These are phyloP conservation scores for Fusarium siculi DNA, from an alignment of 2,329 filamentous ascomycete species.

Conservation along the genomic window DNA sequence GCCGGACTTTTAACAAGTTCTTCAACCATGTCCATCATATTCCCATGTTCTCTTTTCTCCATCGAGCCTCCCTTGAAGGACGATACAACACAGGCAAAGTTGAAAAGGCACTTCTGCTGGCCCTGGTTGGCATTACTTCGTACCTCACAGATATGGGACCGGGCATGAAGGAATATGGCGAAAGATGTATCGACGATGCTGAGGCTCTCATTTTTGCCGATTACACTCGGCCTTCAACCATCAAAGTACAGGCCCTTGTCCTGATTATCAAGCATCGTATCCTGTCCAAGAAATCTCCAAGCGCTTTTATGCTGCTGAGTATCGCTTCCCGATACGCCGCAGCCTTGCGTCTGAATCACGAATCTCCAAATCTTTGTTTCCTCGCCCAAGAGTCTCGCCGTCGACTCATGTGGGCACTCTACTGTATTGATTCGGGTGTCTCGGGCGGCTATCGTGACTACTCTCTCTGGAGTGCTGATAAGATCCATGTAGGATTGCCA, in stretches of 20 bases:
- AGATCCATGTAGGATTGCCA: conserved; percentile 55
- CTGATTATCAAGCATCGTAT: conserved; percentile 58
- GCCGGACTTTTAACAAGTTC: conserved; percentile 66
- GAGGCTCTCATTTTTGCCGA: conserved; percentile 63
- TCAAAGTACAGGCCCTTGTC: conserved; percentile 62
- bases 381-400: conserved; percentile 56
- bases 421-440: conserved; percentile 55
- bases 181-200: conserved; percentile 65
- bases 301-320: conserved; percentile 58
- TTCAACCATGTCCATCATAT: conserved; percentile 70
- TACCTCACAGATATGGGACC: conserved; percentile 65
- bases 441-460: conserved; percentile 58
- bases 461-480: conserved; percentile 55
- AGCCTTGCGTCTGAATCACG: conserved; percentile 57
- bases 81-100: conserved; percentile 67
- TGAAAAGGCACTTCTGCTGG: conserved; percentile 63
- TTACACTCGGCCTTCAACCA: conserved; percentile 65
- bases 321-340: conserved; percentile 56
- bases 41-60: conserved; percentile 67
- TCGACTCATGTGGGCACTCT: conserved; percentile 58
- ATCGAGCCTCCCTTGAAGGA: conserved; percentile 69
- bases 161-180: conserved; percentile 62
- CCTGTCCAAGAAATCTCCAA: conserved; percentile 55
- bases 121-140: conserved; percentile 66
- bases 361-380: conserved; percentile 53